Evolutionary conservation across 306 rosid species (phyloP), one percentile per base, ranked within the genome.

Genomic region (Gleditsia sinensis): DNA sequence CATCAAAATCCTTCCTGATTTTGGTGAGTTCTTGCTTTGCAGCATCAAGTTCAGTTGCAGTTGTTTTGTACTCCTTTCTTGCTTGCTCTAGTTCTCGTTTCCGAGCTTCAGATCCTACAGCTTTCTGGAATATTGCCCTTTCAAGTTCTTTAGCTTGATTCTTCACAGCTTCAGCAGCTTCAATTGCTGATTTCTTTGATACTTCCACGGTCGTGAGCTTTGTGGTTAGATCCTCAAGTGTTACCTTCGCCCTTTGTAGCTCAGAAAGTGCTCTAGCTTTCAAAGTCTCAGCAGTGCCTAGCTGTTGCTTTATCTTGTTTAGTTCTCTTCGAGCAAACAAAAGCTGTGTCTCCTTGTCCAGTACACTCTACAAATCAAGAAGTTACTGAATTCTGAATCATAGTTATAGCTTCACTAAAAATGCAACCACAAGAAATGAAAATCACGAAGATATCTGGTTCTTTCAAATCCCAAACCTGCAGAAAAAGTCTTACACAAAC

Each of bases 21-120:
- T 86, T 91, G 19, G 83, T 88, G 49, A 93, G 84, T 85, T 88
- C 96, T 78, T 91, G 87, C 89, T 91, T 91, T 61, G 92, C 75
- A 75, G 89, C 86, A 83, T 91, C 91, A 17, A 93, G 85, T 69
- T 89, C 78, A 5, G 78, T 75, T 1, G 88, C 85, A 0, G 82
- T 81, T 37, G 76, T 46, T 0, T 64, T 27, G 78, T 93, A 88
- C 60, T 81, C 86, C 5, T 77, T 72, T 79, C 96, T 91, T 28
- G 88, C 89, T 25, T 74, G 80, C 2, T 91, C 89, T 12, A 93
- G 57, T 43, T 91, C 97, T 23, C 39, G 61, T 72, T 77, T 93
- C 97, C 96, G 87, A 54, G 91, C 79, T 34, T 79, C 86, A n/a
- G n/a, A n/a, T n/a, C n/a, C n/a, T n/a, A n/a, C n/a, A n/a, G n/a